Conservation (phyloP, 2,329 filamentous ascomycete species). For the Coniosporium tulheliwenetii region DNA sequence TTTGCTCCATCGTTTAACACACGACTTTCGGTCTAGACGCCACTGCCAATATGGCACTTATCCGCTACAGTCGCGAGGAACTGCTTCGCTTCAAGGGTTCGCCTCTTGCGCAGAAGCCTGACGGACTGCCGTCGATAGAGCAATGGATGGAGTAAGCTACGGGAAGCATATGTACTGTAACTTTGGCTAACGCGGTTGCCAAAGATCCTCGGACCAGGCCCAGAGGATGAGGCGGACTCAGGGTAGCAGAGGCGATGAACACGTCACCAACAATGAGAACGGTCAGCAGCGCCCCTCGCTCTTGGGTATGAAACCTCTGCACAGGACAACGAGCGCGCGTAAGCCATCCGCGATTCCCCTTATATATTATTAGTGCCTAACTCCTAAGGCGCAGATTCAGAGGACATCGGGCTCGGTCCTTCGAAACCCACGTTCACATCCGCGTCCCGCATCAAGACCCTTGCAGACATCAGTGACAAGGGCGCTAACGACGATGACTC, state of each 20-base stretch:
- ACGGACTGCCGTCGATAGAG: constrained; percentile 65
- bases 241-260: constrained; percentile 2
- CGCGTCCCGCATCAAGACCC: constrained; percentile 37
- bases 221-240: constrained; percentile 5
- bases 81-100: constrained; percentile 64
- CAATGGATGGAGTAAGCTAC: constrained; percentile 81
- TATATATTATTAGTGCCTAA: background rate
- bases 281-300: background rate
- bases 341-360: background rate
- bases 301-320: background rate
- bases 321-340: background rate
- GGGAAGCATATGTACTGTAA: background rate
- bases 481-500: constrained; percentile 21
- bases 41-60: constrained; percentile 11
- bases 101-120: constrained; percentile 67
- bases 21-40: background rate
- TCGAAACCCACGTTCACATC: constrained; percentile 74
- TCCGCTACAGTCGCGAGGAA: constrained; percentile 61
- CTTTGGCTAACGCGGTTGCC: background rate
- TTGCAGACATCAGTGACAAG: constrained; percentile 8
- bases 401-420: constrained; percentile 75
- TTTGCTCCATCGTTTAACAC: no score
- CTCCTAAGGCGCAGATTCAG: constrained; percentile 22
- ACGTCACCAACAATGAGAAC: background rate
- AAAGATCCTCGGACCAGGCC: constrained; percentile 5